Base-by-base conservation (phyloP, 257 asterid species). In the Solanum rostratum region DNA sequence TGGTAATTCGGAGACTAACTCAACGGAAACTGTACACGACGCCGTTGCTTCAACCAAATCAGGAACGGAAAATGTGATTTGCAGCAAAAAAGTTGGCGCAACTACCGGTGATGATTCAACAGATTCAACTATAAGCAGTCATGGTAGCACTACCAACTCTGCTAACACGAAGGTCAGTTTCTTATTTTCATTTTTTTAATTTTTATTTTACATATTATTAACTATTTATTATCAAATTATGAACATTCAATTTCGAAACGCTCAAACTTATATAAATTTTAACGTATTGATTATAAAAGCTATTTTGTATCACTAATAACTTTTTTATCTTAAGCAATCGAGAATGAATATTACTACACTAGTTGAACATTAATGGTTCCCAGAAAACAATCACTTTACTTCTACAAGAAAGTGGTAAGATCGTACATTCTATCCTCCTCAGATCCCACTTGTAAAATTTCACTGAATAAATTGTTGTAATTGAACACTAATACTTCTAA, bases 141-240 rank as follows among this genome's bases (percentile, higher is more conserved):
- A 73, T n/a, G 84, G 63, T 33, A 86, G 85, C 20, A 84, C 85
- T 86, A 81, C 91, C 91, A 86, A 79, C 87, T 88, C 90, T 63
- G 84, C 88, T 18, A 82, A n/a, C 83, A 80, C 89, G 12, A 87
- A 91, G 94, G 98, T 92, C 6, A 87, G 90, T 6, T 65, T 81
- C 83, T 1, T 33, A 33, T 33, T 33, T 33, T 33, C 39, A 33
- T 33, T 33, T n/a, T n/a, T n/a, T n/a, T n/a, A n/a, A 33, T 33
- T 33, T 33, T 33, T 33, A 33, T 33, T 33, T 5, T 33, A 33
- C 39, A 33, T 33, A 33, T 33, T 33, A 33, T 33, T 33, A 33
- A 33, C 39, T 33, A 33, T 33, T 33, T 33, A 33, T 33, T 33
- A 33, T 33, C 39, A 33, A 33, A 54, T 18, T 54, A 54, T 18